Conservation (phyloP, 1,284 basidiomycete genomes). For the Cryptococcus sp. region DNA sequence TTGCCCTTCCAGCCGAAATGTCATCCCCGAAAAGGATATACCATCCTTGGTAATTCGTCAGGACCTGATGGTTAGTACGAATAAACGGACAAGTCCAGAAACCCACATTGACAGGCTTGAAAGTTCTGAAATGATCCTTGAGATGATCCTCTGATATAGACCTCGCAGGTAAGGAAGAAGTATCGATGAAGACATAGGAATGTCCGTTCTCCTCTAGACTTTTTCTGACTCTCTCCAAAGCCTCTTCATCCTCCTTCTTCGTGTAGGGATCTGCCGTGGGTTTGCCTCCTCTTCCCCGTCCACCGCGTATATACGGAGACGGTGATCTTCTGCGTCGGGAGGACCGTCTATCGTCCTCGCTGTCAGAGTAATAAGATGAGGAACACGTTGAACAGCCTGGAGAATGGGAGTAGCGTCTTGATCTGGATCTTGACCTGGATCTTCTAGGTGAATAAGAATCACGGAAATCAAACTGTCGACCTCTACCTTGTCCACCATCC, state of each 20-base stretch:
- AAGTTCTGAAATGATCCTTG: constrained; percentile 39
- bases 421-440: constrained; percentile 15
- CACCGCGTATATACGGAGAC: constrained; percentile 8
- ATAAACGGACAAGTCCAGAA: background rate
- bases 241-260: constrained; percentile 26
- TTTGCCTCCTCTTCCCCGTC: background rate
- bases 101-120: constrained; percentile 37
- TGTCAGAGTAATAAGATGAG: constrained; percentile 26
- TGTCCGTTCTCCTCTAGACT: constrained; percentile 31
- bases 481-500: background rate
- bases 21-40: constrained; percentile 40
- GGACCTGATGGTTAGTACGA: constrained; percentile 13
- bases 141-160: constrained; percentile 24
- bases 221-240: constrained; percentile 23
- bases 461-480: background rate
- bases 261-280: background rate
- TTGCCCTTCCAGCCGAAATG: constrained; percentile 23
- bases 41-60: constrained; percentile 35
- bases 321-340: constrained; percentile 14
- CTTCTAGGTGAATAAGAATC: constrained; percentile 15
- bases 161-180: constrained; percentile 23
- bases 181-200: constrained; percentile 38
- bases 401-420: constrained; percentile 19
- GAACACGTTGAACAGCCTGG: constrained; percentile 15
- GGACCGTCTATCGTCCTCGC: constrained; percentile 24